Base-by-base conservation (phyloP, 805 yeast species). In the Clavispora fructus region DNA sequence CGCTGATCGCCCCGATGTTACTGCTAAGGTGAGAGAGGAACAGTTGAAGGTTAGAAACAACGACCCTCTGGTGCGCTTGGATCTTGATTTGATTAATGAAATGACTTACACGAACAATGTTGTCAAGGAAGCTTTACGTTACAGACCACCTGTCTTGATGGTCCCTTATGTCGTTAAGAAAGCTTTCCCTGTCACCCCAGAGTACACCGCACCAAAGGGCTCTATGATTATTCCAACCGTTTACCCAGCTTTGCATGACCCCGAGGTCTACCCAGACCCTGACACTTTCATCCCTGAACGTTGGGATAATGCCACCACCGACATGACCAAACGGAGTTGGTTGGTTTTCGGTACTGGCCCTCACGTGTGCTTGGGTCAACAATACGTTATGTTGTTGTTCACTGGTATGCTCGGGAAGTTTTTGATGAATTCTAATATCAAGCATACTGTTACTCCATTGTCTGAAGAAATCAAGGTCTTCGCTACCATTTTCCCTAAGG, bases 401-500 rank as follows among this genome's bases (percentile, higher is more conserved):
- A 83, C 95, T 13, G 89, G 87, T 30, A 75, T 92, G 75, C 79
- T 94, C 61, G 99, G 99, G 63, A 94, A 94, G 69, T 90, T 90
- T 46, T 80, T 88, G 23, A 67, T 94, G 79, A 71, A 78, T 57
- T 77, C 90, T 44, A 91, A 94, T 66, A 80, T 94, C 71, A 69
- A 78, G 48, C 99, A 94, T 66, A 77, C 82, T 54, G 81, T 85
- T 40, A 94, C 99, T 23, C 85, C 83, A 37, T 73, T 84, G 56
- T 83, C 92, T 56, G 99, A 94, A 72, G 83, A 89, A 61, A 90
- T 94, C 61, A 87, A 89, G 63, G 98, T 94, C 35, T 94, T 94
- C 65, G 99, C 99, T 26, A 94, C 99, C 16, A 90, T 94, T 63
- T 94, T 94, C 86, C 99, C 99, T 26, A 82, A 88, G 66, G 99